phyloP scores from a whole-genome alignment of 1,284 basidiomycete species.

The Ceraceosorus bombacis region DNA sequence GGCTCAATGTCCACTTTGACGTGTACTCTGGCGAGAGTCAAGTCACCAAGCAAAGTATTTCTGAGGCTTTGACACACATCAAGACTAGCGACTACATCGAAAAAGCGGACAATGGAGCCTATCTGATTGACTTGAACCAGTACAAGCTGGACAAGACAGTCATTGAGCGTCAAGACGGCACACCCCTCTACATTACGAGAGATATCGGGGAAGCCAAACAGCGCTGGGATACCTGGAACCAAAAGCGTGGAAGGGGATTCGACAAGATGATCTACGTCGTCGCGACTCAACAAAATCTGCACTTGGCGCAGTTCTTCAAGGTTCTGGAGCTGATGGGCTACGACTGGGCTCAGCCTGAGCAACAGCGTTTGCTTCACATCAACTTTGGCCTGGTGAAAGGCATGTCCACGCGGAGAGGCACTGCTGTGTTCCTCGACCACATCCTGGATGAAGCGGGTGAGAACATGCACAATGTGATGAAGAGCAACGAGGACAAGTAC shows the following conservation, averaged over 20 bases:
- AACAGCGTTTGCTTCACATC: conserved; percentile 67
- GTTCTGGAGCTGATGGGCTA: conserved; percentile 83
- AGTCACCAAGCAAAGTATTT: conserved; percentile 72
- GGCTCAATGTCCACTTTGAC: conserved; percentile 87
- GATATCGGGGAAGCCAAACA: conserved; percentile 91
- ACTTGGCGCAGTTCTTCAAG: conserved; percentile 90
- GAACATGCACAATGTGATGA: conserved; percentile 96
- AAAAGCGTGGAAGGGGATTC: conserved; percentile 52
- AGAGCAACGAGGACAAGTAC: conserved; percentile 88
- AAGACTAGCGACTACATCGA: conserved; percentile 23
- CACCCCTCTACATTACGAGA: conserved; percentile 95
- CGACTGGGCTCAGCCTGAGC: conserved; percentile 61
- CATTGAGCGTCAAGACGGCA: conserved; percentile 90
- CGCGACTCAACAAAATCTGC: conserved; percentile 87
- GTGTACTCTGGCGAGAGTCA: conserved; percentile 88
- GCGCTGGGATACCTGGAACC: conserved; percentile 77
- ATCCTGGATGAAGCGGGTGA: conserved; percentile 84
- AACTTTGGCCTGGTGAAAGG: conserved; percentile 88
- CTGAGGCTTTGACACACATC: conserved; percentile 49
- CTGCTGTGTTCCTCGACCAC: conserved; percentile 87
- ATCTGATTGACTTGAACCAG: conserved; percentile 36
- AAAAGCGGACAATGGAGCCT: conserved; percentile 42
- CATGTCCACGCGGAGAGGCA: conserved; percentile 96
- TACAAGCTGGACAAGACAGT: conserved; percentile 71
- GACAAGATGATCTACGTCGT: conserved; percentile 99